Evolutionary conservation across 805 yeast genomes (phyloP), one percentile per base, ranked within the genome.

Genomic region (Candida orba): DNA sequence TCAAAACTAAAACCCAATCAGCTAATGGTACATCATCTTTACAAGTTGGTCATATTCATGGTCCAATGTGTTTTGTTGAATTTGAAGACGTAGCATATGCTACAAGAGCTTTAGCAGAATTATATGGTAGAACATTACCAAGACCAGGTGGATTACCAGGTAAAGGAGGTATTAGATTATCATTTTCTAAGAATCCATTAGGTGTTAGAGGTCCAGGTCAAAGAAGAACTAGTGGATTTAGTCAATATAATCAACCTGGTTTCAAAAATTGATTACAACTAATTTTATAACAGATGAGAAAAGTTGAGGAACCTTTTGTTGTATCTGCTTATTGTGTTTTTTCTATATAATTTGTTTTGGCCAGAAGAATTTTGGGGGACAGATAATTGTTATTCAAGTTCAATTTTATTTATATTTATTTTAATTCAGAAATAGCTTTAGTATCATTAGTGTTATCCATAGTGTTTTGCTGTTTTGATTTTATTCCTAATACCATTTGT

Each of bases 11-110:
- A 64, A 64, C 59, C 25, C 66, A 63, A 41, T 57, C 57, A 22
- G 53, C 62, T 39, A 75, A 72, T 52, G 68, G 69, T n/a, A 40
- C 36, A 8, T 30, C 53, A 2, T 27, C 42, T 10, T 23, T 53
- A 13, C 48, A 57, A 12, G 59, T 40, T 17, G 50, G 62, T 39
- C 69, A 71, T 36, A 75, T 77, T 52, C 95, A 84, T 66, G 98
- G 99, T 5, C 99, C 99, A 43, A 93, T 93, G 98, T 93, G 99
- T 65, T 93, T 93, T 72, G 99, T 93, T 43, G 99, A 93, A 69
- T 93, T 93, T 68, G 99, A 93, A 55, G 97, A 91, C 62, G 95
- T 93, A 41, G 81, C 84, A 4, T 84, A 78, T 64, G 99, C 99
- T 1, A 88, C 98, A 2, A 75, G 87, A 56, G 97, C 98, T 0